Conservation (phyloP, 2,329 filamentous ascomycete species). For the Chalara sp. region DNA sequence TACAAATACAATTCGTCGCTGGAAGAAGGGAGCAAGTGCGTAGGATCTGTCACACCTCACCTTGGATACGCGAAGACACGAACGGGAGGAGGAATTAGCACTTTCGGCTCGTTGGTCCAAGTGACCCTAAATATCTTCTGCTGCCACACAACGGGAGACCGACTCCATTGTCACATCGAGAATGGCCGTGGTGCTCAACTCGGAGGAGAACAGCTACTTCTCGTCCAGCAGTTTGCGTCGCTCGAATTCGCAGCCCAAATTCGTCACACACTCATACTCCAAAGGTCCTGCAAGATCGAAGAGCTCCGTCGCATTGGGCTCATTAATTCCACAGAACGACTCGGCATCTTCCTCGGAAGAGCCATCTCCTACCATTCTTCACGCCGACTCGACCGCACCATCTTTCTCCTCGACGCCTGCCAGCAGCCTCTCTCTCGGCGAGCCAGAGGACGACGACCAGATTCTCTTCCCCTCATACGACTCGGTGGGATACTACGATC, state of each 20-base stretch:
- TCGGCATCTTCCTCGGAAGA: slow-evolving; percentile 41
- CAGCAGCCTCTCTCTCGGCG: slow-evolving; percentile 64
- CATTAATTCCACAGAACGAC: slow-evolving; percentile 17
- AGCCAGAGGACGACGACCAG: slow-evolving; percentile 66
- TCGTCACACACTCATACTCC: slow-evolving; percentile 42
- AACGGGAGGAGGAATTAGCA: background rate
- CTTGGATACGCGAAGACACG: background rate
- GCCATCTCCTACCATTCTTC: slow-evolving; percentile 48
- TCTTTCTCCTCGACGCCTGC: slow-evolving; percentile 58
- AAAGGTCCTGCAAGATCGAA: slow-evolving; percentile 39
- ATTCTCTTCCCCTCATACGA: slow-evolving; percentile 37
- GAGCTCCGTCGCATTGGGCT: slow-evolving; percentile 20
- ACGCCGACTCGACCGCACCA: slow-evolving; percentile 43
- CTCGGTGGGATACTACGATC: slow-evolving; percentile 25
- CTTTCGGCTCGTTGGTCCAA: background rate
- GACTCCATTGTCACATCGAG: slow-evolving; percentile 3
- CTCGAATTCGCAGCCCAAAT: slow-evolving; percentile 54
- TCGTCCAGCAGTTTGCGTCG: slow-evolving; percentile 45
- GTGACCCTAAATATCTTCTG: background rate
- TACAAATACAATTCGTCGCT: no score
- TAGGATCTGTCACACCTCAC: no score
- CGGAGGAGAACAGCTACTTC: slow-evolving; percentile 53
- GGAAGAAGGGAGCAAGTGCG: no score
- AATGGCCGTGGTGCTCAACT: slow-evolving; percentile 28
- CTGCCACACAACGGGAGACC: background rate